Evolutionary conservation across 1,284 basidiomycete species (phyloP), one percentile per base, ranked within the genome.

Genomic region (Malassezia nana): DNA sequence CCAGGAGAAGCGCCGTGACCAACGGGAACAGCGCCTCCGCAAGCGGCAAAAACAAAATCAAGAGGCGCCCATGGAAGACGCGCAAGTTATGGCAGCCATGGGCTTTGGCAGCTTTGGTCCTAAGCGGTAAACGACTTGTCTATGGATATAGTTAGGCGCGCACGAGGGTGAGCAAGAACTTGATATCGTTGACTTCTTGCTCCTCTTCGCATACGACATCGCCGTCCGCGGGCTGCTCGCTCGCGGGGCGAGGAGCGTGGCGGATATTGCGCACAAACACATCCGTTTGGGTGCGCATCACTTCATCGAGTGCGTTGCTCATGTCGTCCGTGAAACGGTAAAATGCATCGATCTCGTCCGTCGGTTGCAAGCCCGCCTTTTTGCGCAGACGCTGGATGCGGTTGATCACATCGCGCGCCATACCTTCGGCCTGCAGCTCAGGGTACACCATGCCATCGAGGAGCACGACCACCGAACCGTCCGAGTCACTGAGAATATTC

Each of bases 311-410:
- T 31, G 68, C 67, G 35, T 62, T 49, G 28, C 84, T 83, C 25
- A 80, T 71, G 16, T 83, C 85, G 13, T 81, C 79, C 67, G 86
- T 84, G 72, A 94, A 88, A 56, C 77, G 77, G 78, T 92, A 92
- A 77, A 84, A 92, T 38, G 95, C 82, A 53, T 89, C 82, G 39
- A 96, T 84, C 71, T 94, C 89, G 74, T 99, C 94, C 10, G 89
- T 91, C 24, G 90, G 85, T 75, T 90, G 88, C 62, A 98, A 78
- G 2, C 90, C 89, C 1, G 89, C 90, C 75, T 90, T 89, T 78
- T 99, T 99, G 63, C 94, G 81, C 63, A 96, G 78, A 73, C 90
- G 89, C 79, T 99, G 94, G 45, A 98, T 85, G 49, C 92, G 85
- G 69, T 94, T 94, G 63, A 87, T 86, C 60, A 96, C 76, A 75